phyloP scores from a whole-genome alignment of 768 basidiomycete species.

The Pulveroboletus sp. region DNA sequence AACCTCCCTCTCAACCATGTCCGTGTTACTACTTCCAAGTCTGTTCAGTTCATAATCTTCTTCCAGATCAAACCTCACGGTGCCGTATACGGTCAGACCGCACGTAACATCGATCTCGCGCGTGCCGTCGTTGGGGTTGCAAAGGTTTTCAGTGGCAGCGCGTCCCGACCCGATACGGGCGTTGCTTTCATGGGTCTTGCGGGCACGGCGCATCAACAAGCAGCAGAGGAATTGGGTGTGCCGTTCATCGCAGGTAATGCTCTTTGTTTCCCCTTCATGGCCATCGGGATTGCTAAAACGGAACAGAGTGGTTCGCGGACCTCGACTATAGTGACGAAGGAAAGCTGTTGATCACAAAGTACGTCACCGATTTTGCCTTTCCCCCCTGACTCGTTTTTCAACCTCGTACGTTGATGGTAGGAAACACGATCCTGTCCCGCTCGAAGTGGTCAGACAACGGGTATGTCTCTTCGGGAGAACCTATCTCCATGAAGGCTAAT shows the following conservation, averaged over 20 bases:
- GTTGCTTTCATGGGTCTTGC: conserved; percentile 64
- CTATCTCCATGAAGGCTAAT: not conserved
- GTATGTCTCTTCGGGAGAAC: conserved; percentile 27
- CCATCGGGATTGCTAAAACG: not conserved
- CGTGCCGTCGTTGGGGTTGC: conserved; percentile 53
- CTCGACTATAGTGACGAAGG: conserved; percentile 57
- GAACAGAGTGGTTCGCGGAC: conserved; percentile 64
- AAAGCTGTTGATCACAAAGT: conserved; percentile 61
- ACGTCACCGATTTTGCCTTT: not conserved
- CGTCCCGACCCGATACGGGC: conserved; percentile 12
- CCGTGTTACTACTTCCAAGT: conserved; percentile 11
- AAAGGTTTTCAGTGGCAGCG: conserved; percentile 43
- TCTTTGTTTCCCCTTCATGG: not conserved
- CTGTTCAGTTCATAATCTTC: not conserved
- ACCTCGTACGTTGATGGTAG: conserved; percentile 26
- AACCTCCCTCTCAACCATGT: conserved; percentile 57
- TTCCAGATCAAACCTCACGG: conserved; percentile 60
- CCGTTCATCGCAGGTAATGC: conserved; percentile 56
- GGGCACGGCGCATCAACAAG: conserved; percentile 58
- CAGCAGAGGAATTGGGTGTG: conserved; percentile 52
- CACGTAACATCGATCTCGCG: conserved; percentile 53
- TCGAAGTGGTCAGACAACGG: conserved; percentile 40
- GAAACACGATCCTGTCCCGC: conserved; percentile 48
- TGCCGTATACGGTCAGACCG: conserved; percentile 58
- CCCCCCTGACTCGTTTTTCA: not conserved